Conservation (phyloP, 331 rosid genomes). For the Quercus tomentella region DNA sequence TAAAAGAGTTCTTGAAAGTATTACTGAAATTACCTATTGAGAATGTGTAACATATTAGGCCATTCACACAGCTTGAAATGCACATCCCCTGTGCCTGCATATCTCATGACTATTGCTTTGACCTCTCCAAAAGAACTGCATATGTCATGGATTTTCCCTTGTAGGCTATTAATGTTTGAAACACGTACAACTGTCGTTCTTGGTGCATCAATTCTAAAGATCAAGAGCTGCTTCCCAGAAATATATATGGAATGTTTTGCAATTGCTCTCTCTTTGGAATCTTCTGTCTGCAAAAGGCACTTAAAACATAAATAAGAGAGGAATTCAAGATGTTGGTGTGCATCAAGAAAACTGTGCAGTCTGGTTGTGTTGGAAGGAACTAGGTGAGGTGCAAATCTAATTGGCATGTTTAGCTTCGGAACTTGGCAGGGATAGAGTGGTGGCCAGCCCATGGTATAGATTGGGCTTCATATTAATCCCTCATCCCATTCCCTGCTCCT, state of each 20-base stretch:
- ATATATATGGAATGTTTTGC: slow-evolving; percentile 17
- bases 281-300: slow-evolving; percentile 19
- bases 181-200: slow-evolving; percentile 24
- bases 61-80: slow-evolving; percentile 20
- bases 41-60: slow-evolving; percentile 23
- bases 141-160: background rate
- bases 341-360: background rate
- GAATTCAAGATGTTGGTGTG: background rate
- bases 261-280: slow-evolving; percentile 24
- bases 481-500: too few relatives aligned
- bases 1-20: background rate
- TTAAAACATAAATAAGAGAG: background rate
- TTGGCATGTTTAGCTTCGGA: too few relatives aligned
- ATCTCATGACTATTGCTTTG: background rate
- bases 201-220: slow-evolving; percentile 27
- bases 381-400: background rate
- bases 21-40: slow-evolving; percentile 8
- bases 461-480: too few relatives aligned
- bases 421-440: too few relatives aligned
- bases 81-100: background rate
- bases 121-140: slow-evolving; percentile 1
- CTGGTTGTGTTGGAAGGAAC: background rate
- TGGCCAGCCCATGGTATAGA: too few relatives aligned
- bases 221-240: slow-evolving; percentile 1
- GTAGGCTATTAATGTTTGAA: background rate